Percentiles rank a stretch among this genome's conserved stretches.
phyloP scores from a whole-genome alignment of 805 yeast genomes.

The Pichia phayaonensis region DNA sequence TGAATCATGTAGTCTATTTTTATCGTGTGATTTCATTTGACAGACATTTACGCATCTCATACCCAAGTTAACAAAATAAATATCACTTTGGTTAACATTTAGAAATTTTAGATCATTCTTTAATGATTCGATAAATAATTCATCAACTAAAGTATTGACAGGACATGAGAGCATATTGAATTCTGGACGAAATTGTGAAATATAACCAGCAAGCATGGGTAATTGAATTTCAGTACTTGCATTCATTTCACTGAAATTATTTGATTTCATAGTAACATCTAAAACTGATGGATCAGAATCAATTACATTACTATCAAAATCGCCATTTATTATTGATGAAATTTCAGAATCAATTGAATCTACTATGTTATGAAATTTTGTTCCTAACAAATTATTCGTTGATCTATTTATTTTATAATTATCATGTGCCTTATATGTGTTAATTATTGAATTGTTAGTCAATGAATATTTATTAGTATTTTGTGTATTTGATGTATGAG shows the following conservation, averaged over 20 bases:
- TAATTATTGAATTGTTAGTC: neutral
- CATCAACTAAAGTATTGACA: slow-evolving; percentile 34
- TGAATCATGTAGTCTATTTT: neutral
- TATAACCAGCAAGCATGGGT: slow-evolving; percentile 30
- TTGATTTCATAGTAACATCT: neutral
- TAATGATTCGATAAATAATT: slow-evolving; percentile 37
- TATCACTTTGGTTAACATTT: slow-evolving; percentile 1
- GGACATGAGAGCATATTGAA: slow-evolving; percentile 46
- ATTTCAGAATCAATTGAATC: slow-evolving; percentile 10
- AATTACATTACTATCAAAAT: slow-evolving; percentile 1
- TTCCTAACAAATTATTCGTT: neutral
- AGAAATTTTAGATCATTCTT: slow-evolving; percentile 31
- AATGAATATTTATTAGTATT: neutral
- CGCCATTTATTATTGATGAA: slow-evolving; percentile 11
- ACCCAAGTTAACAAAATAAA: slow-evolving; percentile 21
- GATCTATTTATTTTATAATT: slow-evolving; percentile 3
- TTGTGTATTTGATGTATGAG: neutral
- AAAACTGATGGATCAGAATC: neutral
- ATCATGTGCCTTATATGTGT: slow-evolving; percentile 1
- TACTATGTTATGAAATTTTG: neutral
- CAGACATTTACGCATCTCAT: slow-evolving; percentile 21
- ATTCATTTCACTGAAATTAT: neutral
- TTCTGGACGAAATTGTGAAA: slow-evolving; percentile 46
- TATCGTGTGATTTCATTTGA: slow-evolving; percentile 9
- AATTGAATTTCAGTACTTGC: slow-evolving; percentile 10